Base-by-base conservation (phyloP, 345 rosid species). In the Melastoma malabathricum region DNA sequence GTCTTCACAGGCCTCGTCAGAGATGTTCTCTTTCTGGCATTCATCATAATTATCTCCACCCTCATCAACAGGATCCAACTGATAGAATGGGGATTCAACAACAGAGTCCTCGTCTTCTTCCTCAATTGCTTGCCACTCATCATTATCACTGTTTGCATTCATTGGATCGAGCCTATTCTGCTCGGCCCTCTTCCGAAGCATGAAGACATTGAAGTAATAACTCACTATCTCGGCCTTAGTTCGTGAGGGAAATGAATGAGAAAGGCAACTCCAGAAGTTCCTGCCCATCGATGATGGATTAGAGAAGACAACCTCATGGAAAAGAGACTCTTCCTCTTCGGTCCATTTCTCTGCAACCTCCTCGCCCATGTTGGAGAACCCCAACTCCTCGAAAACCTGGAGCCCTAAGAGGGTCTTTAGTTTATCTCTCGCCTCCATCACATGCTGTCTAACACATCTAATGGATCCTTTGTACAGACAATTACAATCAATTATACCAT, bases 161-260 rank as follows among this genome's bases (percentile, higher is more conserved):
- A 66, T 50, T 3, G 75, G 63, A 51, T 59, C 69, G 47, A 66
- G 70, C 63, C 96, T 69, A 62, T 90, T 90, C 81, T 90, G 98
- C 1, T 56, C 57, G 19, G 82, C 75, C 2, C 98, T 80, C 62
- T 66, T 78, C 56, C 55, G 68, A 50, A 90, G 75, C 73, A 80
- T 68, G 59, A 90, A 86, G 51, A 75, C 86, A 31, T 89, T 86
- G 50, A 86, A 89, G 69, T 89, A 89, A 71, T 86, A 89, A 62
- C 80, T 76, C 31, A 89, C 80, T 31, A 83, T 50, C n/a, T 90
- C 94, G 48, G 51, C 53, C 54, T 56, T 78, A 52, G 66, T 61
- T 48, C 80, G 80, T 15, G 73, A 71, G 65, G 83, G 78, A 47
- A 90, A 86, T 15, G 65, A 63, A 5, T 12, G 55, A 18, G 73